Evolutionary conservation across 345 rosid species (phyloP), one percentile per base, ranked within the genome.

Genomic region (Ceriops decandra): DNA sequence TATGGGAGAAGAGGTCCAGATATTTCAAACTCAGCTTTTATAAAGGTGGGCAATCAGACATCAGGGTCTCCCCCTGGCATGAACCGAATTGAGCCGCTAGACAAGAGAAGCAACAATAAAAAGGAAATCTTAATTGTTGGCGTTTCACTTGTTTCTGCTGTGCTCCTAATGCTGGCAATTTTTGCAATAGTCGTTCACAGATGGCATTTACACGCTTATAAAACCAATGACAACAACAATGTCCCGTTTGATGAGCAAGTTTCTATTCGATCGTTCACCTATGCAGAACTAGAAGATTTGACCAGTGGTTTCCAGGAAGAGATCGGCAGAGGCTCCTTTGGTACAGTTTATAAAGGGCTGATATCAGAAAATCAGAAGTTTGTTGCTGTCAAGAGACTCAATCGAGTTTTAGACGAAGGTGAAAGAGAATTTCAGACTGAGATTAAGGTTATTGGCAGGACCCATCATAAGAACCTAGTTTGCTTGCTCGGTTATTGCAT

Each of bases 321-420:
- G 64, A 62, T 80, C 16, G 83, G 83, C 19, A 72, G 56, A 49
- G 80, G 77, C n/a, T 65, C 83, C 2, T 75, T 71, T 42, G 78
- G 76, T 26, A 72, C 63, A 26, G 84, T 78, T 32, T 75, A 78
- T 53, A 75, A 72, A 30, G 82, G 80, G 26, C 10, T 62, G 11
- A 35, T 68, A 56, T 4, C 7, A 1, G 27, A 38, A 57, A 27
- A 2, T 22, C 65, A 63, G 52, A 49, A 49, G 27, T 21, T 46
- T 4, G 68, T 73, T 13, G 82, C 85, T 1, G 82, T 73, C 30
- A 78, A 82, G 68, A 71, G 69, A 61, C 60, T 80, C 1, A 61
- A 71, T 2, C 32, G 59, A 19, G 19, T 74, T 47, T 32, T 66
- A 49, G 11, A 21, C 0, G 68, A 73, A 15, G 75, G 54, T 6